These are phyloP conservation scores for Takashimella koratensis DNA, from an alignment of 1,284 basidiomycete genomes.

Conservation along the genomic window DNA sequence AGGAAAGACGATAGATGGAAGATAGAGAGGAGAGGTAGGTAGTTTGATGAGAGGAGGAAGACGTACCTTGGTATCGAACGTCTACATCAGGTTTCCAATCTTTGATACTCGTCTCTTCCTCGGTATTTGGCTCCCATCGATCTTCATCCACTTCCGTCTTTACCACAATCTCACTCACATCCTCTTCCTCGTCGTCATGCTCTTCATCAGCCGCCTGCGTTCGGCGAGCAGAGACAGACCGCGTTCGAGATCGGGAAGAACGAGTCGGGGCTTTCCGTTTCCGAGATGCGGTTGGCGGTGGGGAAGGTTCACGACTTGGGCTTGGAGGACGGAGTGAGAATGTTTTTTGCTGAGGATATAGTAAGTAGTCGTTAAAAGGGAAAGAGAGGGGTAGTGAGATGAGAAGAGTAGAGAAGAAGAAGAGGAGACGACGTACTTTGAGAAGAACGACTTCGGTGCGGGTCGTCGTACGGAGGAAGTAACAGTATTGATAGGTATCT, in stretches of 20 bases:
- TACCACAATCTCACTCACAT: constrained; percentile 43
- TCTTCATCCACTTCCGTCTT: constrained; percentile 37
- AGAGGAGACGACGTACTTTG: constrained; percentile 24
- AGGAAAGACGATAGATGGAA: neutral
- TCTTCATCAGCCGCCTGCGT: constrained; percentile 5
- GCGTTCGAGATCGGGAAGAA: constrained; percentile 9
- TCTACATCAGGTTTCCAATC: constrained; percentile 46
- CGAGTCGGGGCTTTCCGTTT: constrained; percentile 22
- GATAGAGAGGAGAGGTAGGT: neutral
- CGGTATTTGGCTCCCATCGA: neutral
- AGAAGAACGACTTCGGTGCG: constrained; percentile 45
- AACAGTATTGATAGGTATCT: constrained; percentile 47
- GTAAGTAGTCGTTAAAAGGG: too few relatives aligned
- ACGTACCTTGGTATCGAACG: constrained; percentile 38
- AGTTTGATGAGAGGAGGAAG: neutral
- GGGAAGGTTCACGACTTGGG: too few relatives aligned
- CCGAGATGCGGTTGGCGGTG: constrained; percentile 12
- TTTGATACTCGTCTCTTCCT: constrained; percentile 36
- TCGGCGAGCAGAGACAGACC: constrained; percentile 4
- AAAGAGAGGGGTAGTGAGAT: too few relatives aligned
- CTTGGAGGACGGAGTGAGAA: constrained; percentile 36
- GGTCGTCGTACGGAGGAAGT: constrained; percentile 43
- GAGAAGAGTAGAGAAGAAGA: too few relatives aligned
- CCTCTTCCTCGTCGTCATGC: constrained; percentile 12
- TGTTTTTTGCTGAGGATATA: constrained; percentile 38